Evolutionary conservation across 768 basidiomycete genomes (phyloP), one percentile per base, ranked within the genome.

Genomic region (Xerocomellus amylosporus): DNA sequence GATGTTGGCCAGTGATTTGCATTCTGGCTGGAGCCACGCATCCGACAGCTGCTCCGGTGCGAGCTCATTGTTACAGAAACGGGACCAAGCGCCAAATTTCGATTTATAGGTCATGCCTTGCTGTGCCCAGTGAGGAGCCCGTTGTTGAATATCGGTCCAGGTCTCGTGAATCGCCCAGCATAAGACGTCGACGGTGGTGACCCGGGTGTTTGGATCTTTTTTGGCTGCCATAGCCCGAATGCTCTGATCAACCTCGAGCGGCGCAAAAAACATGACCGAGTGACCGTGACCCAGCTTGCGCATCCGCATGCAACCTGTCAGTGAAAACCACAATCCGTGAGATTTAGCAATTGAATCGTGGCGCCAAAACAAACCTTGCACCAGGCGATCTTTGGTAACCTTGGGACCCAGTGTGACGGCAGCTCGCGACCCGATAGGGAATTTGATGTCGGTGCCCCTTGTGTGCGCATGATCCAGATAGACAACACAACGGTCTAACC

Each of bases 291-390:
- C 79, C 1, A 79, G 66, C 53, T 72, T 71, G 2, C 79, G 71
- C 79, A 80, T 78, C 8, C 79, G 68, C 79, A 80, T 80, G 50
- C 79, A 80, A 6, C 78, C 79, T 79, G 30, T 9, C 28, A 28
- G 8, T 28, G 8, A 28, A 5, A 41, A 2, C 0, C 4, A 8
- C 28, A 15, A 2, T 7, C 8, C 2, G 14, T 34, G 36, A 42
- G 45, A n/a, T 30, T n/a, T 3, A 19, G 5, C 4, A 2, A 48
- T 8, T 20, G 24, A 0, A 19, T 42, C 1, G 10, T 1, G 28
- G 10, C 13, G 2, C 3, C n/a, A 9, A n/a, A 17, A 46, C 71
- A n/a, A 31, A 72, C 72, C 74, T 61, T 73, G 72, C 0, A 64
- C 48, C 3, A 74, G 28, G 19, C 60, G 55, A 39, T 75, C 73